These are phyloP conservation scores for Amanita jacksonii DNA, from an alignment of 768 basidiomycete genomes.

Conservation along the genomic window DNA sequence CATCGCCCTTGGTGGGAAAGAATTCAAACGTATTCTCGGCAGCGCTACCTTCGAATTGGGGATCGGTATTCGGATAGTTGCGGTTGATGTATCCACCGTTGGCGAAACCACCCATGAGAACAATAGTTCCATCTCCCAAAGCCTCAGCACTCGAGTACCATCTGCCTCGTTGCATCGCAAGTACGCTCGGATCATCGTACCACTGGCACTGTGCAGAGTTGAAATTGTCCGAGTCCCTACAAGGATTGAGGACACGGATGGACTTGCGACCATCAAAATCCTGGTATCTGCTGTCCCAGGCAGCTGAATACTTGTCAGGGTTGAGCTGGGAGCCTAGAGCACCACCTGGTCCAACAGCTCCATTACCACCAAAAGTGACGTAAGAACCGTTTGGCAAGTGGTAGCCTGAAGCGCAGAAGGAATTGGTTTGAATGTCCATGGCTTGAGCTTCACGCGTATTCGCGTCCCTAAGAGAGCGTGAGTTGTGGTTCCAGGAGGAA, in stretches of 20 bases:
- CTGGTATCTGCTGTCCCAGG: slow-evolving; percentile 58
- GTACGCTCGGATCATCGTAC: slow-evolving; percentile 56
- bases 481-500: not conserved
- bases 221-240: slow-evolving; percentile 40
- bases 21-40: slow-evolving; percentile 82
- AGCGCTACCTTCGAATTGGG: slow-evolving; percentile 50
- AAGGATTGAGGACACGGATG: slow-evolving; percentile 79
- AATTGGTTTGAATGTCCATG: slow-evolving; percentile 68
- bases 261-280: slow-evolving; percentile 75
- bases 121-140: slow-evolving; percentile 66
- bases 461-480: slow-evolving; percentile 42
- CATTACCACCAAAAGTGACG: slow-evolving; percentile 70
- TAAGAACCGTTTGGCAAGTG: slow-evolving; percentile 75
- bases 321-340: slow-evolving; percentile 41
- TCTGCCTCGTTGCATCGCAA: slow-evolving; percentile 58
- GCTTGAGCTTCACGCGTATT: slow-evolving; percentile 43
- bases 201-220: slow-evolving; percentile 48
- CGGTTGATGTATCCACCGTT: slow-evolving; percentile 75
- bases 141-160: slow-evolving; percentile 79
- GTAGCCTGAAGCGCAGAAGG: slow-evolving; percentile 78
- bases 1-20: slow-evolving; percentile 52
- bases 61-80: slow-evolving; percentile 62
- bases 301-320: slow-evolving; percentile 33
- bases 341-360: slow-evolving; percentile 61
- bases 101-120: slow-evolving; percentile 73